Evolutionary conservation across 2,329 filamentous ascomycete genomes (phyloP), one percentile per base, ranked within the genome.

Genomic region (Alternaria angustiovoidea): DNA sequence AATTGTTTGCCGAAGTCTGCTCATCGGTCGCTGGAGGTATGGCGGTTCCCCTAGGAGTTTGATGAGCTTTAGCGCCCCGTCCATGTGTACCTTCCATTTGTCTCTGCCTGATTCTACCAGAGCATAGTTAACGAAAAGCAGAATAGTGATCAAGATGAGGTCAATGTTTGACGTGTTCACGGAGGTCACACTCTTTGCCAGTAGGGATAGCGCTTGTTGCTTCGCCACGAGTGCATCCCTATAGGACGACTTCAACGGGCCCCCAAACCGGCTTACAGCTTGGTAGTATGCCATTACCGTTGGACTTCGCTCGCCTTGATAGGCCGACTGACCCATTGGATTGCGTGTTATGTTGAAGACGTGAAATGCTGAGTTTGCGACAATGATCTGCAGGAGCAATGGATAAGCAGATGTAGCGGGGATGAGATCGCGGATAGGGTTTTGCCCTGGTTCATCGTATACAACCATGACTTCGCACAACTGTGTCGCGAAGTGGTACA

Each of bases 381-480:
- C 71, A 32, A 85, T 79, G 42, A 82, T 79, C 42, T 84, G 76
- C 26, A 82, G 75, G 11, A 85, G 74, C 24, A 82, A 72, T 6
- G 82, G 80, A 42, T 82, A 80, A 22, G 78, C 75, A 20, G 76
- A 77, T 14, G 82, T 80, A 47, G 83, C 72, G 6, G 81, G 78
- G 22, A 84, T 80, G 7, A 85, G 75, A 54, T 83, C 80, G 32
- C 82, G 81, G 56, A 83, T 83, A 0, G 82, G 82, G 38, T 85
- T 85, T 16, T 79, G 75, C 1, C 79, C 77, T 30, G 76, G 76
- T 28, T 77, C 70, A 30, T 84, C 80, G 67, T 84, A 83, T 4
- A 84, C 73, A 0, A 83, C 80, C 60, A 88, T 80, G 65, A 87
- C 85, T 70, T 83, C 81, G 72, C 85, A 87, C 57, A 88, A 76